Evolutionary conservation across 257 asterid species (phyloP), one percentile per base, ranked within the genome.

Genomic region (Petunia secreta): DNA sequence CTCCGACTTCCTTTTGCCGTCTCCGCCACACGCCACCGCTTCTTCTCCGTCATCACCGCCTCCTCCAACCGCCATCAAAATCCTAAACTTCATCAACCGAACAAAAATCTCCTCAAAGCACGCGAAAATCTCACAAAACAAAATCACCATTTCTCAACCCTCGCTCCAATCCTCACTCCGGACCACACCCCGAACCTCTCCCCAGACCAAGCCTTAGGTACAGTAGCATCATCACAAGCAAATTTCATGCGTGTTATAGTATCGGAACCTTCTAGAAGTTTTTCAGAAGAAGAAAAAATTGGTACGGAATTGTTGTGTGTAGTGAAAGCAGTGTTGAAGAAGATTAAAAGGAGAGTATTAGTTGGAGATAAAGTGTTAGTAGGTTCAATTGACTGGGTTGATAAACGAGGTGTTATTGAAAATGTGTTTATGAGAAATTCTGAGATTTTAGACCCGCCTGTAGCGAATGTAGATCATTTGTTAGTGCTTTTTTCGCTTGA

Each of bases 221-320:
- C 86, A 1, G 99, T 95, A 0, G 90, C 93, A 4, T 86, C 98
- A 6, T 80, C 99, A 46, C 99, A 95, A 60, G 99, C 99, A 48
- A 95, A 95, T 88, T 93, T 95, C 84, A 95, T 93, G 99, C 97
- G 98, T 66, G 99, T 95, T 1, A 88, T 93, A 13, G 94, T 95
- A 54, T 88, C 41, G 44, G 75, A 48, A 63, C 41, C 62, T 75
- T 75, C 76, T 60, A 41, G 66, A 74, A 63, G 81, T 43, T 62
- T n/a, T 25, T 9, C 8, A 5, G 40, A 81, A 44, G 58, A 37
- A 34, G 75, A 80, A 11, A 80, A 82, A 80, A 75, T 75, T 41
- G 97, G 98, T 34, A 87, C 91, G 83, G 98, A 95, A 63, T 77
- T 93, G 84, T 82, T 95, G 79, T 95, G 97, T 79, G 97, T 93